phyloP scores from a whole-genome alignment of 129 eudicot genomes.

The Arctium minus region DNA sequence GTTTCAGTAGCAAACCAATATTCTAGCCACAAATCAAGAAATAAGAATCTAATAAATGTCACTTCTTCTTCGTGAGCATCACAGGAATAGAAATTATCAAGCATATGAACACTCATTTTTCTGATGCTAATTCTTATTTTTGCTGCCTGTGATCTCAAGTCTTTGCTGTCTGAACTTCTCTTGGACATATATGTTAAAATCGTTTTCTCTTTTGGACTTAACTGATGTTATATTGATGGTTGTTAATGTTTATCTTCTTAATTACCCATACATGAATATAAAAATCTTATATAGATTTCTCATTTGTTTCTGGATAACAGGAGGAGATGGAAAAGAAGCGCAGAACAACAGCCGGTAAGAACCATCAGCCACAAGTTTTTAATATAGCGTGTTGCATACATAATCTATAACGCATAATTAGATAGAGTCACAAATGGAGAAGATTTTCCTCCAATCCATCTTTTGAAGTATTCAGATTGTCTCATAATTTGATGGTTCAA shows the following conservation, averaged over 20 bases:
- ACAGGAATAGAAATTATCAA: background rate
- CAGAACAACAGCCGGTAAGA: slow-evolving; percentile 47
- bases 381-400: background rate
- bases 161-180: background rate
- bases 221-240: slow-evolving; percentile 3
- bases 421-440: background rate
- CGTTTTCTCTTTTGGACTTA: background rate
- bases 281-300: slow-evolving; percentile 15
- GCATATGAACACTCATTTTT: background rate
- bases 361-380: slow-evolving; percentile 5
- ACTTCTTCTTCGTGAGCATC: background rate
- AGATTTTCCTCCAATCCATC: background rate
- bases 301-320: slow-evolving; percentile 45
- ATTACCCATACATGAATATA: background rate
- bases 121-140: background rate
- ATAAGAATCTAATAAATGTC: background rate
- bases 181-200: background rate
- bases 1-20: background rate
- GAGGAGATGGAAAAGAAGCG: slow-evolving; percentile 77
- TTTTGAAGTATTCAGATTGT: background rate
- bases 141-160: background rate
- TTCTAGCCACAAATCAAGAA: background rate
- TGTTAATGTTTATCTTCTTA: background rate
- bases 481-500: background rate
- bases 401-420: background rate